A percentile compares a stretch with the other conserved stretches of the same genome.
These are phyloP conservation scores for Ramaria sp. DNA, from an alignment of 768 basidiomycete genomes.

Conservation along the genomic window DNA sequence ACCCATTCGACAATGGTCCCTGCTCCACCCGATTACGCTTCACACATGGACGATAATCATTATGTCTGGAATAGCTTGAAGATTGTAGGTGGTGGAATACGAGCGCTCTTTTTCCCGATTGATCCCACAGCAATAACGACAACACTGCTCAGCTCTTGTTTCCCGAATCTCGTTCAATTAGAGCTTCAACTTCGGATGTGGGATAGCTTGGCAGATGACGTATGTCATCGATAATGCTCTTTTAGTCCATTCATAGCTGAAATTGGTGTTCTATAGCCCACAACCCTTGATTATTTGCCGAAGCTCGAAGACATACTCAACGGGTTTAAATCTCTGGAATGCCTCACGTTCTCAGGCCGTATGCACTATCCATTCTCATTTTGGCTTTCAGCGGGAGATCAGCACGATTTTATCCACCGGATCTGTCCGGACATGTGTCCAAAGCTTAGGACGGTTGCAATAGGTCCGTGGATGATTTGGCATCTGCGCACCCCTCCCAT, in stretches of 20 bases:
- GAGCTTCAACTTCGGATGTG: neutral
- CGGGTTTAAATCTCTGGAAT: neutral
- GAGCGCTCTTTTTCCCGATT: neutral
- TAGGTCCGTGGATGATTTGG: neutral
- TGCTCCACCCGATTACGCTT: neutral
- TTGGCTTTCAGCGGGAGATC: neutral
- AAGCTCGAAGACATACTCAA: neutral
- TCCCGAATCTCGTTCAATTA: neutral
- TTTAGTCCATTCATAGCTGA: neutral
- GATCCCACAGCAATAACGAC: neutral
- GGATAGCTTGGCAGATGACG: neutral
- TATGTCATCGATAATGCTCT: neutral
- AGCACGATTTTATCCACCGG: neutral
- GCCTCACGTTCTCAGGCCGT: neutral
- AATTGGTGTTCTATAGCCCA: neutral
- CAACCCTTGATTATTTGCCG: neutral
- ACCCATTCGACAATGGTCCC: neutral
- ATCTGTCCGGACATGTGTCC: neutral
- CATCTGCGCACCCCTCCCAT: neutral
- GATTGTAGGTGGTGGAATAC: neutral
- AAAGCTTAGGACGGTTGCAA: neutral
- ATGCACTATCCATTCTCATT: neutral
- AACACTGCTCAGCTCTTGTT: neutral
- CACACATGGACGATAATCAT: neutral
- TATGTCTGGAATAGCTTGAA: neutral